Conservation (phyloP, 768 basidiomycete species). For the Psilocybe azurescens region DNA sequence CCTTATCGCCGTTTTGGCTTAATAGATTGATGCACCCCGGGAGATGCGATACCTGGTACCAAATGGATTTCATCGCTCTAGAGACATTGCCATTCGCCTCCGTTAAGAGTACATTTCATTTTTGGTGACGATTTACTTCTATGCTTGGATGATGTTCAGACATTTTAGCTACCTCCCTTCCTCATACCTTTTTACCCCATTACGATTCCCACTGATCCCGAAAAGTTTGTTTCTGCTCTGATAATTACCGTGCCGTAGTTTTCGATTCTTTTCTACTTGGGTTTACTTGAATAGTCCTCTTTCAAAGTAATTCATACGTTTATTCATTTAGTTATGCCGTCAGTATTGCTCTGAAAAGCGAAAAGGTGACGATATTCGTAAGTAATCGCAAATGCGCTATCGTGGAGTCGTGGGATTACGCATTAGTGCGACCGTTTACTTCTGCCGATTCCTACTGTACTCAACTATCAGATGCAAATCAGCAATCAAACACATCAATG, state of each 20-base stretch:
- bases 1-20: constrained; percentile 15
- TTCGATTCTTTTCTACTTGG: background rate
- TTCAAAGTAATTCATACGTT: background rate
- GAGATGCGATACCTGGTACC: background rate
- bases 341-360: background rate
- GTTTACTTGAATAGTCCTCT: background rate
- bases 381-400: background rate
- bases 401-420: no score
- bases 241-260: background rate
- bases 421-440: no score
- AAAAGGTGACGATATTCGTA: background rate
- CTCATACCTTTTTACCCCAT: background rate
- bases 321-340: background rate
- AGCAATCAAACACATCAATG: no score
- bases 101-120: background rate
- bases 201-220: background rate
- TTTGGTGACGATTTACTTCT: background rate
- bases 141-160: background rate
- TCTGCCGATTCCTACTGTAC: no score
- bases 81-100: background rate
- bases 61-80: background rate
- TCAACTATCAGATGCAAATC: no score
- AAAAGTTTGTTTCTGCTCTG: background rate
- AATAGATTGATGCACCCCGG: background rate
- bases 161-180: background rate